These are phyloP conservation scores for Didymella exigua DNA, from an alignment of 2,329 filamentous ascomycete species.

Conservation along the genomic window DNA sequence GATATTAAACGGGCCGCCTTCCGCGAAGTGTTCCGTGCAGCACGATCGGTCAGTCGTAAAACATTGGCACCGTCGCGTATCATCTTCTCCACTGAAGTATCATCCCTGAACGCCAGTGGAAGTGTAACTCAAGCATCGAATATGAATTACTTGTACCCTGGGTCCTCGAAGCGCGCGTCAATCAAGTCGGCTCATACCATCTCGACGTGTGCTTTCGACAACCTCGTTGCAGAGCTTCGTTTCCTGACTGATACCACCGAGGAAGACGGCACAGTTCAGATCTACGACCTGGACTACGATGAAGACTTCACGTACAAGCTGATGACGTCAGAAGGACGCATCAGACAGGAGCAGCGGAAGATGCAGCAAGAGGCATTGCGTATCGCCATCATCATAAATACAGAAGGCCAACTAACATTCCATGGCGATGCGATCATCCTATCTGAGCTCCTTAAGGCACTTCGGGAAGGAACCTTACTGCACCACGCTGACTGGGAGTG, in stretches of 20 bases:
- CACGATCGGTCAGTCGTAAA: not conserved
- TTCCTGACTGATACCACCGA: not conserved
- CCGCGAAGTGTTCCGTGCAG: not conserved
- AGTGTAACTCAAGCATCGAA: not conserved
- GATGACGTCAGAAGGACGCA: not conserved
- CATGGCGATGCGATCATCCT: not conserved
- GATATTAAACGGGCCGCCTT: not conserved
- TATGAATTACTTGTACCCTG: not conserved
- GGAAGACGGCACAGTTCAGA: not conserved
- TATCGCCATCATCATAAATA: not conserved
- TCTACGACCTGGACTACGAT: not conserved
- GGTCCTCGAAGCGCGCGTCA: rapidly evolving
- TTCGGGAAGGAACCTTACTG: not conserved
- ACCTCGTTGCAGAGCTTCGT: not conserved
- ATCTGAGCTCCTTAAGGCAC: not conserved
- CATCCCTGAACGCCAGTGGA: too few relatives aligned
- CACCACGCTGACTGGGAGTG: not conserved
- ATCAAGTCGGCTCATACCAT: not conserved
- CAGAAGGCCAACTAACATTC: not conserved
- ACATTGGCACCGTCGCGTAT: not conserved
- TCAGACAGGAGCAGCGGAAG: not conserved
- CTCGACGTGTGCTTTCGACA: not conserved
- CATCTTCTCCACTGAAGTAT: not conserved
- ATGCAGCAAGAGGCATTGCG: not conserved
- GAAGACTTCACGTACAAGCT: not conserved